These are phyloP conservation scores for Starmerella floris DNA, from an alignment of 805 yeast species.

Conservation along the genomic window DNA sequence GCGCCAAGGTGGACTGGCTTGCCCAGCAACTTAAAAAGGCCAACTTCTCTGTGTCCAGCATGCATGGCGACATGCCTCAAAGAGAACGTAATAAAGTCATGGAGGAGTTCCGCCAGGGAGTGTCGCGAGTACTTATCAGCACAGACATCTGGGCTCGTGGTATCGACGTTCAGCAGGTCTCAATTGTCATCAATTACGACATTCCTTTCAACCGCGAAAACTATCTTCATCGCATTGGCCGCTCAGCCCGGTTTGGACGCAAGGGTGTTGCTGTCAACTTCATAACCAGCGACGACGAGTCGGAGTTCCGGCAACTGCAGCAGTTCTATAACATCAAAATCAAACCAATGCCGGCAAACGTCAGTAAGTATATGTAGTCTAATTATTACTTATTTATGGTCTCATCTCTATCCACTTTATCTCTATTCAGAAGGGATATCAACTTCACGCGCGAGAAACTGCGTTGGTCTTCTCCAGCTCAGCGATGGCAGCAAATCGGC, in stretches of 20 bases:
- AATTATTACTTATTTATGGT: neutral
- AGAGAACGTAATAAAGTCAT: constrained; percentile 86
- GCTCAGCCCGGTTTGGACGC: constrained; percentile 97
- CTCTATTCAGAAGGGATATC: no score
- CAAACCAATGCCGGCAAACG: constrained; percentile 80
- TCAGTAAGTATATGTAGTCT: constrained; percentile 25
- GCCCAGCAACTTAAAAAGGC: constrained; percentile 63
- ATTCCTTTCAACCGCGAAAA: constrained; percentile 86
- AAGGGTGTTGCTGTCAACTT: constrained; percentile 93
- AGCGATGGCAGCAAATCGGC: constrained; percentile 20
- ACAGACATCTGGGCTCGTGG: constrained; percentile 98
- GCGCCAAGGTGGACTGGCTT: constrained; percentile 86
- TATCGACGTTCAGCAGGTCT: constrained; percentile 95
- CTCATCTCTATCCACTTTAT: neutral
- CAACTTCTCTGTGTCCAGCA: constrained; percentile 84
- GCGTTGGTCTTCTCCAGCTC: constrained; percentile 19
- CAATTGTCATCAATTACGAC: constrained; percentile 90
- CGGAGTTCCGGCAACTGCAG: constrained; percentile 69
- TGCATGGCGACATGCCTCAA: constrained; percentile 96
- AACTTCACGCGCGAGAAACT: no score
- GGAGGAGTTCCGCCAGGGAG: constrained; percentile 91
- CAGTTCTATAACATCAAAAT: constrained; percentile 77
- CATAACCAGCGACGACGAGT: constrained; percentile 66
- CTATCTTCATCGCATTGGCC: constrained; percentile 94
- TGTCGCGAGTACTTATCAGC: constrained; percentile 83